These are phyloP conservation scores for Pythium scleroteichum DNA, from an alignment of 352 stramenopile species.

Conservation along the genomic window DNA sequence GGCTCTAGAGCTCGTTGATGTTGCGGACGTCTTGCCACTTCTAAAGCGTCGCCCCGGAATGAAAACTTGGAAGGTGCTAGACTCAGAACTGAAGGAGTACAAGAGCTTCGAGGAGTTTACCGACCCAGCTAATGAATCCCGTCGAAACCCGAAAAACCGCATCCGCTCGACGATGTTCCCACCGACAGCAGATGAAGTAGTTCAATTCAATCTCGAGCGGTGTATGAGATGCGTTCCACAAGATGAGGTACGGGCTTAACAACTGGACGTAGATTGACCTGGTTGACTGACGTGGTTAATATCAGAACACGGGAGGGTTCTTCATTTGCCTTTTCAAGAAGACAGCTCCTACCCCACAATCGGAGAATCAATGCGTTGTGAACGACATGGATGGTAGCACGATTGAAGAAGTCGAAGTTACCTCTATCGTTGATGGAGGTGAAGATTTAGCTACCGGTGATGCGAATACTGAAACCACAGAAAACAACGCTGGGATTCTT, in stretches of 20 bases:
- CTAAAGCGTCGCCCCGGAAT: constrained; percentile 90
- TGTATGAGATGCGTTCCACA: constrained; percentile 98
- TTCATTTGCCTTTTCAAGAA: constrained; percentile 98
- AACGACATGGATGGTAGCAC: background rate
- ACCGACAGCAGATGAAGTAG: constrained; percentile 73
- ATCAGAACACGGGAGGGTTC: constrained; percentile 98
- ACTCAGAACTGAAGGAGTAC: constrained; percentile 85
- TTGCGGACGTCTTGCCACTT: constrained; percentile 67
- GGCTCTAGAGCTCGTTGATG: constrained; percentile 91
- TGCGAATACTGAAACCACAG: background rate
- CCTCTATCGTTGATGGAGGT: too few species aligned
- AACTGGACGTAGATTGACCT: too few species aligned
- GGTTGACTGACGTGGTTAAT: background rate
- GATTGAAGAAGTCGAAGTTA: too few species aligned
- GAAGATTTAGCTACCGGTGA: constrained; percentile 22
- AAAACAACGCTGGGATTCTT: too few species aligned
- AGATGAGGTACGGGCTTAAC: constrained; percentile 89
- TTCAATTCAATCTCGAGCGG: constrained; percentile 84
- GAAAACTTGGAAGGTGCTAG: constrained; percentile 92
- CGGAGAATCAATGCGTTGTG: background rate
- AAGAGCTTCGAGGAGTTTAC: constrained; percentile 70
- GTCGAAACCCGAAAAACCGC: constrained; percentile 80
- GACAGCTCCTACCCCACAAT: constrained; percentile 53
- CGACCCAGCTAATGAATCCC: constrained; percentile 50
- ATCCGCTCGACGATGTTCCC: constrained; percentile 90